phyloP scores from a whole-genome alignment of 2,329 filamentous ascomycete genomes.

The Fusarium transvaalense region DNA sequence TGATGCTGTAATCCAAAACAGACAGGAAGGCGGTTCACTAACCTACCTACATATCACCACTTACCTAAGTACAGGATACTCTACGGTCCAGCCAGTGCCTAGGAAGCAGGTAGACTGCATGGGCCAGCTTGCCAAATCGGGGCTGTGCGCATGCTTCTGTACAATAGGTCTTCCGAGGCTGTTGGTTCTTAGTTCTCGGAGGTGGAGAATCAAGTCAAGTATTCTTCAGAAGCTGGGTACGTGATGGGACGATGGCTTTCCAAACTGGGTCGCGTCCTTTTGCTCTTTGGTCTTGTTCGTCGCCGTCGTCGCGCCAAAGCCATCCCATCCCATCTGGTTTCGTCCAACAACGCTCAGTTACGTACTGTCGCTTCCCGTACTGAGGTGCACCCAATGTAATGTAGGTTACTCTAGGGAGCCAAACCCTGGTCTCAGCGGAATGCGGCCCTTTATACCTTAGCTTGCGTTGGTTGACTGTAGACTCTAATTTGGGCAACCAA shows the following conservation, averaged over 20 bases:
- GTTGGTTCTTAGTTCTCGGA: constrained; percentile 38
- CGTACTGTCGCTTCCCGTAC: neutral
- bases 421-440: constrained; percentile 35
- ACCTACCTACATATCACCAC: constrained; percentile 7
- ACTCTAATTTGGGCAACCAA: constrained; percentile 30
- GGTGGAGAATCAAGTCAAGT: constrained; percentile 32
- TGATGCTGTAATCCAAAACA: neutral
- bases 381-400: neutral
- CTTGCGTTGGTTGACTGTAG: constrained; percentile 19
- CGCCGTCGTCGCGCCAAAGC: constrained; percentile 10
- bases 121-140: constrained; percentile 27
- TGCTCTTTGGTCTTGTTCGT: constrained; percentile 4
- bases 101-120: constrained; percentile 16
- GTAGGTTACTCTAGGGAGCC: neutral
- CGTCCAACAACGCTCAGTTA: neutral
- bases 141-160: constrained; percentile 32
- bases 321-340: constrained; percentile 9
- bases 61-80: neutral
- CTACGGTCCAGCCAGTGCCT: neutral
- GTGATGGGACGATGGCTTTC: constrained; percentile 34
- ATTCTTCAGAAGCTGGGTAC: neutral
- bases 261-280: constrained; percentile 9
- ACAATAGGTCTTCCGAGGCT: constrained; percentile 25
- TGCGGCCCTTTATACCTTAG: constrained; percentile 42
- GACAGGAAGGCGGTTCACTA: neutral